phyloP scores from a whole-genome alignment of 2,329 filamentous ascomycete genomes.

The Ascochyta rabiei region DNA sequence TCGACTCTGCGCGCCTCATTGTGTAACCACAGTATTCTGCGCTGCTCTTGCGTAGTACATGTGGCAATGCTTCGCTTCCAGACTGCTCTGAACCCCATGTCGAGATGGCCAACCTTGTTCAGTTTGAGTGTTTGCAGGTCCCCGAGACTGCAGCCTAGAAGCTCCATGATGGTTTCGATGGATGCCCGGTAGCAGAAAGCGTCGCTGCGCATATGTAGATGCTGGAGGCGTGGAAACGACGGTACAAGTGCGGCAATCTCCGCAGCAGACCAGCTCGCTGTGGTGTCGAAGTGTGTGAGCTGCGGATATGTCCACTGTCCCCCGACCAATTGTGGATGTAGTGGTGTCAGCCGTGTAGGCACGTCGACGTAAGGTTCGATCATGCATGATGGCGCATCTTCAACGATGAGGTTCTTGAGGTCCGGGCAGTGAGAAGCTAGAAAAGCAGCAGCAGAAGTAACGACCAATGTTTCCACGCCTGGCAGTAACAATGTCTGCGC shows the following conservation, averaged over 20 bases:
- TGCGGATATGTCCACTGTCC: background rate
- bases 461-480: conserved; percentile 8
- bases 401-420: conserved; percentile 12
- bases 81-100: conserved; percentile 22
- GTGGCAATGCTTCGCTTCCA: conserved; percentile 23
- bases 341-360: conserved; percentile 6
- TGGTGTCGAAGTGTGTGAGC: conserved; percentile 19
- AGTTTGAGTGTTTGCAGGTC: conserved; percentile 15
- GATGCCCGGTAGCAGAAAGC: conserved; percentile 24
- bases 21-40: conserved; percentile 18
- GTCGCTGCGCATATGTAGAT: conserved; percentile 21
- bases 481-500: conserved; percentile 10
- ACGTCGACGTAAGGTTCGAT: conserved; percentile 21
- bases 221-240: conserved; percentile 12
- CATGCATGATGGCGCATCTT: conserved; percentile 18
- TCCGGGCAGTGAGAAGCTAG: conserved; percentile 20
- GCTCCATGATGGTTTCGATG: conserved; percentile 10
- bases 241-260: conserved; percentile 17
- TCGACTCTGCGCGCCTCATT: conserved; percentile 21
- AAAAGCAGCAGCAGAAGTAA: conserved; percentile 19
- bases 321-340: background rate
- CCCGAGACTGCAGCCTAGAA: conserved; percentile 10
- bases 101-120: conserved; percentile 19
- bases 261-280: conserved; percentile 17
- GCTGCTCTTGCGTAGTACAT: conserved; percentile 15